phyloP scores from a whole-genome alignment of 2,329 filamentous ascomycete species.

The Alternaria rosae region DNA sequence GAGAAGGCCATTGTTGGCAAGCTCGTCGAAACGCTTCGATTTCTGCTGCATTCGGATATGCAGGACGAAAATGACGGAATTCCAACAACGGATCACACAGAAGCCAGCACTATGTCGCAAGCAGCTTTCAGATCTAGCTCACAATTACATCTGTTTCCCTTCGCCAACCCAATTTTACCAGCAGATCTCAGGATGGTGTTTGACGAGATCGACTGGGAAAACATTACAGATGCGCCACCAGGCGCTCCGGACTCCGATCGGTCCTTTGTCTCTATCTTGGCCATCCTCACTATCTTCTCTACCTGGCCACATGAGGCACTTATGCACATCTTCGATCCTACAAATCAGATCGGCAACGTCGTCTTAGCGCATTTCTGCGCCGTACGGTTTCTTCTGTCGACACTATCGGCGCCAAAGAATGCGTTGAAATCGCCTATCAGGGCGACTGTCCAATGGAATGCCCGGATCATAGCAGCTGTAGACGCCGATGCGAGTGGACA shows the following conservation, averaged over 20 bases:
- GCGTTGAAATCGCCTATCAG: slow-evolving; percentile 20
- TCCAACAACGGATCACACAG: background rate
- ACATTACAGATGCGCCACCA: slow-evolving; percentile 11
- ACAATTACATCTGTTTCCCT: background rate
- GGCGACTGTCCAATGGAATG: slow-evolving; percentile 49
- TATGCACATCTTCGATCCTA: slow-evolving; percentile 20
- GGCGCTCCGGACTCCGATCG: slow-evolving; percentile 1
- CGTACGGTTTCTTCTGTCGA: slow-evolving; percentile 22
- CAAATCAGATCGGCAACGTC: slow-evolving; percentile 23
- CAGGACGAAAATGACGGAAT: background rate
- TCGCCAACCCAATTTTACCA: slow-evolving; percentile 19
- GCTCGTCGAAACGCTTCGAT: slow-evolving; percentile 17
- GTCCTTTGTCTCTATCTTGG: slow-evolving; percentile 27
- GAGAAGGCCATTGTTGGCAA: slow-evolving; percentile 23
- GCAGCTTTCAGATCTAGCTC: background rate
- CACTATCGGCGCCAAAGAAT: slow-evolving; percentile 18
- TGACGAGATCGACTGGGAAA: slow-evolving; percentile 13
- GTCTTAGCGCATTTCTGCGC: slow-evolving; percentile 26
- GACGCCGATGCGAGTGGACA: slow-evolving; percentile 34
- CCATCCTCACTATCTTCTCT: slow-evolving; percentile 21
- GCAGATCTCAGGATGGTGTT: background rate
- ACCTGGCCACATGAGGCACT: slow-evolving; percentile 29
- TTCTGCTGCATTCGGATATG: slow-evolving; percentile 13
- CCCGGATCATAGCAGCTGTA: slow-evolving; percentile 43
- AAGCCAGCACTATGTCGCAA: background rate